Evolutionary conservation across 202 grass and related monocot genomes (phyloP).

Genomic region (Zizania palustris): DNA sequence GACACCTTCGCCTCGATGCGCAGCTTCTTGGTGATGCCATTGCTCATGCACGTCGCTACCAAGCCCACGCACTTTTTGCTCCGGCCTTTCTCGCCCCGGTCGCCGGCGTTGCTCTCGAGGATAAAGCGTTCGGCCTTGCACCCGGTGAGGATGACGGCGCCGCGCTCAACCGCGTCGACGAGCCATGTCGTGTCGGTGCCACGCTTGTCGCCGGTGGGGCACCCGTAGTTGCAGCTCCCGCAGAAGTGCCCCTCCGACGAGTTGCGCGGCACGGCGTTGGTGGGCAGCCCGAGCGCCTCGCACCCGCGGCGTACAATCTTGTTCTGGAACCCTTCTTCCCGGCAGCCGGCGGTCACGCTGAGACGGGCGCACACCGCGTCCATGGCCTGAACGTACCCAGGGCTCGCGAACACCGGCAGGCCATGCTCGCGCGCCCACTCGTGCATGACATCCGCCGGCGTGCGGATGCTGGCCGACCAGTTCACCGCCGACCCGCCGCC

Average conservation of each 20-base stretch:
- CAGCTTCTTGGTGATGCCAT: slow-evolving; percentile 57
- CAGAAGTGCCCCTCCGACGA: slow-evolving; percentile 75
- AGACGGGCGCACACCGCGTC: slow-evolving; percentile 70
- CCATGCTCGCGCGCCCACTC: slow-evolving; percentile 71
- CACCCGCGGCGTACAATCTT: slow-evolving; percentile 70
- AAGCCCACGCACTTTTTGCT: slow-evolving; percentile 71
- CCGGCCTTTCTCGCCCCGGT: neutral
- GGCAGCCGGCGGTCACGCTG: slow-evolving; percentile 52
- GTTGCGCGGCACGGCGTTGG: slow-evolving; percentile 69
- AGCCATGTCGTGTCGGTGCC: slow-evolving; percentile 93
- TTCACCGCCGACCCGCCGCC: slow-evolving; percentile 90
- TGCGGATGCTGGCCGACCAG: slow-evolving; percentile 89
- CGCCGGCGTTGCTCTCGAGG: slow-evolving; percentile 20
- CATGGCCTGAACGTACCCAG: slow-evolving; percentile 55
- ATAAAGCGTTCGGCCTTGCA: slow-evolving; percentile 82
- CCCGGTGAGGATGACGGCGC: slow-evolving; percentile 71
- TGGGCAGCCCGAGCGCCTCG: slow-evolving; percentile 56
- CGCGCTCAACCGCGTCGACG: slow-evolving; percentile 66
- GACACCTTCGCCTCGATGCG: slow-evolving; percentile 72
- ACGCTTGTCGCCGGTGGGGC: slow-evolving; percentile 71
- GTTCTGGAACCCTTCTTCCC: slow-evolving; percentile 84
- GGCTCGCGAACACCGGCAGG: slow-evolving; percentile 54
- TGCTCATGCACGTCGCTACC: slow-evolving; percentile 49
- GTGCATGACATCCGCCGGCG: slow-evolving; percentile 52
- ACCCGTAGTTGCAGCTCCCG: slow-evolving; percentile 70